phyloP scores from a whole-genome alignment of 2,329 filamentous ascomycete genomes.

The Pseudogymnoascus sp. region DNA sequence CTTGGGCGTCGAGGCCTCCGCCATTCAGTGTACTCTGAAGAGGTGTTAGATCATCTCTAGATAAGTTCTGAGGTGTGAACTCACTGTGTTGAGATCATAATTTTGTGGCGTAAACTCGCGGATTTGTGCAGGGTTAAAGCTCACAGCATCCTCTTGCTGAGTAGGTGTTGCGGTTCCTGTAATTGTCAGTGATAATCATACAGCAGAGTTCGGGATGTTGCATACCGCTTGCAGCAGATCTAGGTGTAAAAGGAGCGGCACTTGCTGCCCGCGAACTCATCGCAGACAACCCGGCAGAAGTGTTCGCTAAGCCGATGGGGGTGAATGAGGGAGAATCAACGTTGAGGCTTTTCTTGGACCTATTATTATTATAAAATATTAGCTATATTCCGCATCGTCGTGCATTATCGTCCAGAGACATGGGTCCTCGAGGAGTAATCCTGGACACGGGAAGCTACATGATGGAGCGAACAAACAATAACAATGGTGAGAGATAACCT shows the following conservation, averaged over 20 bases:
- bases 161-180: slow-evolving; percentile 32
- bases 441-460: not conserved
- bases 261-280: slow-evolving; percentile 88
- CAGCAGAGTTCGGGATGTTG: slow-evolving; percentile 5
- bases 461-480: not conserved
- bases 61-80: slow-evolving; percentile 17
- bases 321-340: slow-evolving; percentile 96
- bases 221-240: slow-evolving; percentile 42
- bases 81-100: slow-evolving; percentile 48
- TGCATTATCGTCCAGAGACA: not conserved
- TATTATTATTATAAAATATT: slow-evolving; percentile 25
- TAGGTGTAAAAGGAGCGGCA: slow-evolving; percentile 78
- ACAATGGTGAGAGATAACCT: not conserved
- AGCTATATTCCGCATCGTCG: not conserved
- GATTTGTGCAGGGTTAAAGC: slow-evolving; percentile 52
- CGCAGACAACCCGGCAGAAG: slow-evolving; percentile 56
- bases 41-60: not conserved
- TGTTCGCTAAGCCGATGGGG: slow-evolving; percentile 48
- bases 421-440: not conserved
- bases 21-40: slow-evolving; percentile 41
- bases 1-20: slow-evolving; percentile 41
- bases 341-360: slow-evolving; percentile 72
- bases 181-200: slow-evolving; percentile 6
- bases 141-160: slow-evolving; percentile 34
- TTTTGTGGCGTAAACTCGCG: slow-evolving; percentile 54